Percentiles rank a stretch among this genome's conserved stretches.
Conservation (phyloP, 257 asterid genomes). For the Penstemon eatonii region DNA sequence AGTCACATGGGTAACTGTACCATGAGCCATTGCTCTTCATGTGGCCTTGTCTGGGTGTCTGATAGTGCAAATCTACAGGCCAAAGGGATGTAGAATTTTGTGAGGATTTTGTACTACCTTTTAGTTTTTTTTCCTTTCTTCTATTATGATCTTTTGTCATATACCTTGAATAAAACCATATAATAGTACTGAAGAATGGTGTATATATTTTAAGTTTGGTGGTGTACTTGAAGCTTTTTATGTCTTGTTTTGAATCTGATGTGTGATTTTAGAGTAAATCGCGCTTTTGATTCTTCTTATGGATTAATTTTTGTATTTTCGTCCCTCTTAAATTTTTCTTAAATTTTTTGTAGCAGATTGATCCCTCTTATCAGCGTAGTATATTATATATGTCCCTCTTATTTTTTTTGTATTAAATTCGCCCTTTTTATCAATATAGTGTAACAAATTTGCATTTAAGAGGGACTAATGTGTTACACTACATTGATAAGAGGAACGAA, state of each 20-base stretch:
- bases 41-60: constrained; percentile 42
- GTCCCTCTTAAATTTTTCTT: constrained; percentile 24
- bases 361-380: constrained; percentile 30
- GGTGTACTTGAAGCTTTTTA: constrained; percentile 1
- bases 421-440: too few species aligned
- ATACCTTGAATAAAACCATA: constrained; percentile 30
- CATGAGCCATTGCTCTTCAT: constrained; percentile 32
- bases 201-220: constrained; percentile 20
- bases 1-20: constrained; percentile 35
- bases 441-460: too few species aligned
- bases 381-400: too few species aligned
- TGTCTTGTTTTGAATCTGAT: background rate
- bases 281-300: too few species aligned
- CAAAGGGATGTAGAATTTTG: constrained; percentile 36
- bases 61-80: constrained; percentile 31
- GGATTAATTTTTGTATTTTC: background rate
- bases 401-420: too few species aligned
- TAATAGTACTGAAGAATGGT: background rate
- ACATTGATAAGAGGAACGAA: too few species aligned
- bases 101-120: constrained; percentile 28
- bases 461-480: too few species aligned
- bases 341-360: constrained; percentile 26
- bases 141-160: constrained; percentile 30
- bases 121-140: constrained; percentile 10
- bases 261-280: background rate